A percentile compares a stretch with the other conserved stretches of the same genome.
phyloP scores from a whole-genome alignment of 306 rosid species.

The Lupinus albus region DNA sequence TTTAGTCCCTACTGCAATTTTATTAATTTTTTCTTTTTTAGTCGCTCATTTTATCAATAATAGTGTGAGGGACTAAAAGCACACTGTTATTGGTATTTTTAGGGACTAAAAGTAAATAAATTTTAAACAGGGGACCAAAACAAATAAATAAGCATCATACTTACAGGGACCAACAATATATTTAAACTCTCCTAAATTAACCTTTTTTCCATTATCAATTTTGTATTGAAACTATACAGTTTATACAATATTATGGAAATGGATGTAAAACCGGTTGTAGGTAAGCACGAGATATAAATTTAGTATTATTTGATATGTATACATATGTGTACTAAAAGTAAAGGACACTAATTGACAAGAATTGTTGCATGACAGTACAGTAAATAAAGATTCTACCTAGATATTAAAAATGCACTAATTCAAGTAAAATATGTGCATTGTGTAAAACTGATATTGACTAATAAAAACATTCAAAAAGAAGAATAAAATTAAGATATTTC shows the following conservation, averaged over 20 bases:
- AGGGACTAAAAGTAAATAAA: too few relatives aligned
- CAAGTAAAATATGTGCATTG: conserved; percentile 7
- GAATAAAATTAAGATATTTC: neutral
- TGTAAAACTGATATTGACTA: conserved; percentile 14
- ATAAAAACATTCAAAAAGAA: neutral
- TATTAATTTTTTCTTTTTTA: too few relatives aligned
- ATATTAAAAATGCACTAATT: conserved; percentile 27
- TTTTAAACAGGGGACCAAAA: too few relatives aligned
- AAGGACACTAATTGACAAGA: neutral
- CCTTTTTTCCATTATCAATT: conserved; percentile 10
- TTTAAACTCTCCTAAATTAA: too few relatives aligned
- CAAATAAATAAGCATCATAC: too few relatives aligned
- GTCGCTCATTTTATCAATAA: too few relatives aligned
- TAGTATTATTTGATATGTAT: neutral
- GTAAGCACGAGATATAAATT: neutral
- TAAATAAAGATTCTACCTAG: neutral
- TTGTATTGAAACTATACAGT: conserved; percentile 1
- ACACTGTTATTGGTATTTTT: too few relatives aligned
- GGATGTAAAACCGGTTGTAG: conserved; percentile 1
- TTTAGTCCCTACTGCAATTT: too few relatives aligned
- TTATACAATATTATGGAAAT: conserved; percentile 5
- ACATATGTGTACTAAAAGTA: neutral
- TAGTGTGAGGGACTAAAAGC: too few relatives aligned
- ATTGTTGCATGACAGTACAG: conserved; percentile 1
- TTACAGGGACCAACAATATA: too few relatives aligned